phyloP scores from a whole-genome alignment of 176 grass and related monocot genomes.

The Triticum turgidum region DNA sequence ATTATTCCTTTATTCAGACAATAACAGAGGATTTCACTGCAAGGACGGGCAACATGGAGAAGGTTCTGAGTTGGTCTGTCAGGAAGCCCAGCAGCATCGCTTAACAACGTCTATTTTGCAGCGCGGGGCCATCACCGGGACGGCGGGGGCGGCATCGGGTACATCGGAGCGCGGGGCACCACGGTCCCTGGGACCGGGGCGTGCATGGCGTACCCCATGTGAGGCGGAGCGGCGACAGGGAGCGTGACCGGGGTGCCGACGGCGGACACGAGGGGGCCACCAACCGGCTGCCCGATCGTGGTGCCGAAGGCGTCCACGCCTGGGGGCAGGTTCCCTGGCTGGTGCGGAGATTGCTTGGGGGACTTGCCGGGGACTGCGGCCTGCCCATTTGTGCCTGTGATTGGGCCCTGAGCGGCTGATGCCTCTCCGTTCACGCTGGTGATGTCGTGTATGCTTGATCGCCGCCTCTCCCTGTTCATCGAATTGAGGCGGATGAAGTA shows the following conservation, averaged over 20 bases:
- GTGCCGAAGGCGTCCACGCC: slow-evolving; percentile 59
- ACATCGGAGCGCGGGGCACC: slow-evolving; percentile 62
- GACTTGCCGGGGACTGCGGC: slow-evolving; percentile 47
- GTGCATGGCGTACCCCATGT: slow-evolving; percentile 67
- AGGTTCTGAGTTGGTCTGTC: slow-evolving; percentile 10
- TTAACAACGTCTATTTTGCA: background rate
- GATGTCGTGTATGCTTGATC: slow-evolving; percentile 95
- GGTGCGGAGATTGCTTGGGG: slow-evolving; percentile 47
- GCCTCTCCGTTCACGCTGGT: slow-evolving; percentile 70
- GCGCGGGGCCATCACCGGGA: slow-evolving; percentile 45
- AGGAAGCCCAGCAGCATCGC: background rate
- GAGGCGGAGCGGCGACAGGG: slow-evolving; percentile 53
- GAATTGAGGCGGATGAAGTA: slow-evolving; percentile 94
- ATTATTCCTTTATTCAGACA: slow-evolving; percentile 43
- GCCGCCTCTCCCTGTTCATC: slow-evolving; percentile 85
- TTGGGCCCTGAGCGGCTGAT: slow-evolving; percentile 48
- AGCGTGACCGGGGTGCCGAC: slow-evolving; percentile 85
- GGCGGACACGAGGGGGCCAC: slow-evolving; percentile 63
- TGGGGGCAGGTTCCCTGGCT: slow-evolving; percentile 43
- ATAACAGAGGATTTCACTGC: slow-evolving; percentile 5
- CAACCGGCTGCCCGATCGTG: slow-evolving; percentile 86
- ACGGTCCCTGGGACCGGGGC: slow-evolving; percentile 52
- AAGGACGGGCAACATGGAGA: background rate
- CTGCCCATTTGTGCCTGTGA: slow-evolving; percentile 63
- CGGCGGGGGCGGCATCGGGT: slow-evolving; percentile 64